phyloP scores from a whole-genome alignment of 805 yeast species.

The Ogataea angusta region DNA sequence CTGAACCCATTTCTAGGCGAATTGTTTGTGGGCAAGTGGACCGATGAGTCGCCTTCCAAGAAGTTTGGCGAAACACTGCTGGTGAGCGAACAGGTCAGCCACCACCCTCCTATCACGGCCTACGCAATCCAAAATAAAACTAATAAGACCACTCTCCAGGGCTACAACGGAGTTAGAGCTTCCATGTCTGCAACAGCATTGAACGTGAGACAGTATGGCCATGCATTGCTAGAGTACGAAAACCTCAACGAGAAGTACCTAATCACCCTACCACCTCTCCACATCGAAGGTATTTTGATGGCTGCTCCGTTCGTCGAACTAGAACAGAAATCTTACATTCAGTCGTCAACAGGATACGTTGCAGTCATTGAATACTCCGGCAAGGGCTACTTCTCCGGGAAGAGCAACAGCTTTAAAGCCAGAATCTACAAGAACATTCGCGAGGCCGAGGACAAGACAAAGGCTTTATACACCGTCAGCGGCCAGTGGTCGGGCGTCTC shows the following conservation, averaged over 20 bases:
- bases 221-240: slow-evolving; percentile 68
- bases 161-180: slow-evolving; percentile 87
- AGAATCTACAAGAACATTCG: slow-evolving; percentile 59
- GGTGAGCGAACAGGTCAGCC: slow-evolving; percentile 89
- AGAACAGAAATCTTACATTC: slow-evolving; percentile 84
- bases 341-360: slow-evolving; percentile 72
- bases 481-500: slow-evolving; percentile 94
- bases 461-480: slow-evolving; percentile 70
- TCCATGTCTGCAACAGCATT: slow-evolving; percentile 73
- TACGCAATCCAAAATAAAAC: slow-evolving; percentile 76
- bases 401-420: slow-evolving; percentile 89
- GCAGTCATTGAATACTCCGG: slow-evolving; percentile 80
- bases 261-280: slow-evolving; percentile 90
- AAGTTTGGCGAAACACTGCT: slow-evolving; percentile 73
- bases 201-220: slow-evolving; percentile 89
- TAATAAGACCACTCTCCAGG: slow-evolving; percentile 68
- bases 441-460: slow-evolving; percentile 47
- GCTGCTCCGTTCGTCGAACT: slow-evolving; percentile 95
- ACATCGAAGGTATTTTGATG: slow-evolving; percentile 86
- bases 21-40: slow-evolving; percentile 88
- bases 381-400: slow-evolving; percentile 92
- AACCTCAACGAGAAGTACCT: slow-evolving; percentile 65
- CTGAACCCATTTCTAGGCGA: slow-evolving; percentile 96
- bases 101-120: slow-evolving; percentile 98
- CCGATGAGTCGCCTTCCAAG: slow-evolving; percentile 44